phyloP scores from a whole-genome alignment of 2,329 filamentous ascomycete species.

The Arachnomyces sp. region DNA sequence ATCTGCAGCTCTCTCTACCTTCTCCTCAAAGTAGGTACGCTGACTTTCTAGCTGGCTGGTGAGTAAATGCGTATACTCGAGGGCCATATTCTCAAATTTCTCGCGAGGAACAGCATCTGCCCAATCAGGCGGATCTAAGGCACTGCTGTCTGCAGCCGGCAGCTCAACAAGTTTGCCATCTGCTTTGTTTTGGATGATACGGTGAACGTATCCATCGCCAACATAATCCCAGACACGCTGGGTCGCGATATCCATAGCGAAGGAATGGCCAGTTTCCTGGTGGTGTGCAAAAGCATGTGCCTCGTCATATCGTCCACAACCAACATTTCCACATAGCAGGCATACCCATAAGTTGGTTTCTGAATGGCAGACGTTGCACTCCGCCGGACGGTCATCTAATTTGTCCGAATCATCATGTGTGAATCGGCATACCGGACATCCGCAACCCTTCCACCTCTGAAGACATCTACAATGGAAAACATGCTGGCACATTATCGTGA shows the following conservation, averaged over 20 bases:
- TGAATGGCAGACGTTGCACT: slow-evolving; percentile 75
- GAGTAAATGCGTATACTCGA: slow-evolving; percentile 91
- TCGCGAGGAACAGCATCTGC: slow-evolving; percentile 44
- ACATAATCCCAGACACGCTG: slow-evolving; percentile 98
- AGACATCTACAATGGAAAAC: slow-evolving; percentile 96
- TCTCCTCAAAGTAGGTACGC: slow-evolving; percentile 86
- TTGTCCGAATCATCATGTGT: slow-evolving; percentile 56
- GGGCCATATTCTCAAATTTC: slow-evolving; percentile 69
- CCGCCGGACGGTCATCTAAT: slow-evolving; percentile 47
- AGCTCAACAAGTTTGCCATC: slow-evolving; percentile 89
- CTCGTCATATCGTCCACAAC: slow-evolving; percentile 88
- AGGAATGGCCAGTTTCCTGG: slow-evolving; percentile 81
- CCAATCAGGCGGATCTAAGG: slow-evolving; percentile 36
- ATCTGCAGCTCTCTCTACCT: slow-evolving; percentile 79
- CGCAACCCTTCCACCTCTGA: slow-evolving; percentile 89
- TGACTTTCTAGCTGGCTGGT: slow-evolving; percentile 91
- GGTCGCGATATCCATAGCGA: slow-evolving; percentile 84
- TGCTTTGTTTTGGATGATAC: slow-evolving; percentile 86
- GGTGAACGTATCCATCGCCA: slow-evolving; percentile 90
- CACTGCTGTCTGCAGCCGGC: slow-evolving; percentile 50
- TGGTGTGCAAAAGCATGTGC: slow-evolving; percentile 92
- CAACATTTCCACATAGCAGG: slow-evolving; percentile 83
- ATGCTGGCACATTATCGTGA: slow-evolving; percentile 95
- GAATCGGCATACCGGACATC: slow-evolving; percentile 91
- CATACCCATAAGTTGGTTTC: slow-evolving; percentile 88